Conservation (phyloP, 441 rosid genomes). For the Populus tomentosa region DNA sequence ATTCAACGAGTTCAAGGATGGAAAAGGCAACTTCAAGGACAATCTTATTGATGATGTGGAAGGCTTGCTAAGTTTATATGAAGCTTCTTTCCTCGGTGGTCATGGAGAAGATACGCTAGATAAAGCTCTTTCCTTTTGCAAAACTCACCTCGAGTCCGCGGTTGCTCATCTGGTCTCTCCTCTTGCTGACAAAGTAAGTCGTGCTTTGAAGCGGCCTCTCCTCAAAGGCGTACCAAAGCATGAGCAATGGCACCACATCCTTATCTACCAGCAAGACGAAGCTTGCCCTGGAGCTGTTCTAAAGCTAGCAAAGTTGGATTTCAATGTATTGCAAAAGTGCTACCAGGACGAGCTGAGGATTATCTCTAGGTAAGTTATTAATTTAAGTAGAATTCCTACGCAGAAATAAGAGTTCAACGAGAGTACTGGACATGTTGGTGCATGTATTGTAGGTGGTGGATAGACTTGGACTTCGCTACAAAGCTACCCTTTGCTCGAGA, state of each 20-base stretch:
- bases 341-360: constrained; percentile 1
- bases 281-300: not conserved
- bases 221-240: not conserved
- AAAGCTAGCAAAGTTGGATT: constrained; percentile 17
- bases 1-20: not conserved
- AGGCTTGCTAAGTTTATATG: constrained; percentile 9
- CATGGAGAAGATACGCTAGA: constrained; percentile 11
- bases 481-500: constrained; percentile 16
- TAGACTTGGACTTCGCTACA: constrained; percentile 7
- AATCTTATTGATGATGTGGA: not conserved
- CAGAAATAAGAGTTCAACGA: not conserved
- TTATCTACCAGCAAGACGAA: not conserved
- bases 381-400: too few relatives aligned
- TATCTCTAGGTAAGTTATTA: constrained; percentile 4
- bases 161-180: not conserved
- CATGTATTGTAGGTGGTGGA: constrained; percentile 20
- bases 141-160: not conserved
- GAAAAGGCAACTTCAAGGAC: not conserved
- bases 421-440: not conserved
- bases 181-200: constrained; percentile 1
- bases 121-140: constrained; percentile 7
- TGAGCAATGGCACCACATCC: constrained; percentile 2
- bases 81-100: constrained; percentile 4
- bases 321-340: constrained; percentile 5
- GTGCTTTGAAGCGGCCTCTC: constrained; percentile 6